Conservation (phyloP, 225 moss, liverwort and hornwort genomes). For the Marchantia paleacea region DNA sequence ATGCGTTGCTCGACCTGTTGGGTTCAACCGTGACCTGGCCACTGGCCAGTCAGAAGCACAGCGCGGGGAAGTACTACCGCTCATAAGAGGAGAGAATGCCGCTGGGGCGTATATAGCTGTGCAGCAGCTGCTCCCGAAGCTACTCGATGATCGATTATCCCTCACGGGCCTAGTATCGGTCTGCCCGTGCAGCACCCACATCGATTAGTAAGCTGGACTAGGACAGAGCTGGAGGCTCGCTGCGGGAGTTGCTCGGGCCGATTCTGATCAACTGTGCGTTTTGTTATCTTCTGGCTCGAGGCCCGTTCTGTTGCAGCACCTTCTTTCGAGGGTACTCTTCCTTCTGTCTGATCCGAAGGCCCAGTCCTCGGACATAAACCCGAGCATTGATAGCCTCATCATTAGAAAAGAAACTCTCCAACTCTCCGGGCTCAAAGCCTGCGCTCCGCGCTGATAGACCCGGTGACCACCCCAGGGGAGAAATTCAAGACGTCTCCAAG, state of each 20-base stretch:
- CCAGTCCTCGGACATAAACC: neutral
- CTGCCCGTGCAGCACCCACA: neutral
- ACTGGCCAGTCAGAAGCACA: neutral
- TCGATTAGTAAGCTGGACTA: neutral
- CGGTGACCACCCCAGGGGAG: neutral
- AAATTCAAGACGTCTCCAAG: neutral
- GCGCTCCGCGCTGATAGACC: neutral
- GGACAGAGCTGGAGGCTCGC: neutral
- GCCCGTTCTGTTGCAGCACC: neutral
- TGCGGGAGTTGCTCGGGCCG: neutral
- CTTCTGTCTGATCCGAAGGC: too few species aligned
- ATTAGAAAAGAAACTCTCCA: neutral
- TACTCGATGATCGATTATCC: neutral
- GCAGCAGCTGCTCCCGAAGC: neutral
- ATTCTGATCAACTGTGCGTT: neutral
- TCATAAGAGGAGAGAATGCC: neutral
- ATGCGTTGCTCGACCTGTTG: neutral
- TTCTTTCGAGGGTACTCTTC: neutral
- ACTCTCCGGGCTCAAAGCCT: neutral
- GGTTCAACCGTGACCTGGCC: neutral
- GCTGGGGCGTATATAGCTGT: neutral
- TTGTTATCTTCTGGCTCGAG: neutral
- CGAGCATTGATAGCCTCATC: neutral
- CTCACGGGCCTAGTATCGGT: neutral
- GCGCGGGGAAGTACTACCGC: neutral